Conservation (phyloP, 106 monocot species). For the Dendrobium nobile region DNA sequence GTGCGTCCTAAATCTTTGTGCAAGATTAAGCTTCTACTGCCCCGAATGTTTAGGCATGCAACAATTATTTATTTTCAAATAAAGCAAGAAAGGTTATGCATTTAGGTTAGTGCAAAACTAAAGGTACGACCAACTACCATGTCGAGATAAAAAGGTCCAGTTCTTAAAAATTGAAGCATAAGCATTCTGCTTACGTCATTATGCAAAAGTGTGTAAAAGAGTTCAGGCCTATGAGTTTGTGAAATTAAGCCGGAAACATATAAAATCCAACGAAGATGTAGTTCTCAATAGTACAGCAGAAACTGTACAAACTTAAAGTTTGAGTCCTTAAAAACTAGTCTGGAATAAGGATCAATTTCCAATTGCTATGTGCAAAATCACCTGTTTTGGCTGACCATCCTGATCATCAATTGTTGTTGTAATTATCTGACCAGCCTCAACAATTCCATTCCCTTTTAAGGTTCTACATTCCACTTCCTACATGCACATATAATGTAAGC, state of each 20-base stretch:
- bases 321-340: neutral
- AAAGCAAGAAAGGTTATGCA: too few relatives aligned
- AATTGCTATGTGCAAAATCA: slow-evolving; percentile 1
- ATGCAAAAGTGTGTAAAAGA: neutral
- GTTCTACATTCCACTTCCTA: slow-evolving; percentile 21
- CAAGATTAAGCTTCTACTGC: too few relatives aligned
- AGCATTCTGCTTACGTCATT: too few relatives aligned
- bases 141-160: neutral
- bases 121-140: neutral
- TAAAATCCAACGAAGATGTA: neutral
- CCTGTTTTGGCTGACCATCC: slow-evolving; percentile 54
- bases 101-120: neutral
- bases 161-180: neutral
- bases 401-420: slow-evolving; percentile 37
- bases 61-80: too few relatives aligned
- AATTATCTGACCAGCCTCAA: slow-evolving; percentile 50
- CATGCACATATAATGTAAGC: neutral
- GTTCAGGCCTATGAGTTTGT: neutral
- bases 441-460: slow-evolving; percentile 37
- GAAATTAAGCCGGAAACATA: neutral
- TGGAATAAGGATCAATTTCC: neutral
- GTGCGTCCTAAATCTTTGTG: too few relatives aligned
- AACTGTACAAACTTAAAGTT: neutral
- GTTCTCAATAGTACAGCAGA: neutral
- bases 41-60: too few relatives aligned